These are phyloP conservation scores for Heritiera fomes DNA, from an alignment of 345 rosid genomes.

Conservation along the genomic window DNA sequence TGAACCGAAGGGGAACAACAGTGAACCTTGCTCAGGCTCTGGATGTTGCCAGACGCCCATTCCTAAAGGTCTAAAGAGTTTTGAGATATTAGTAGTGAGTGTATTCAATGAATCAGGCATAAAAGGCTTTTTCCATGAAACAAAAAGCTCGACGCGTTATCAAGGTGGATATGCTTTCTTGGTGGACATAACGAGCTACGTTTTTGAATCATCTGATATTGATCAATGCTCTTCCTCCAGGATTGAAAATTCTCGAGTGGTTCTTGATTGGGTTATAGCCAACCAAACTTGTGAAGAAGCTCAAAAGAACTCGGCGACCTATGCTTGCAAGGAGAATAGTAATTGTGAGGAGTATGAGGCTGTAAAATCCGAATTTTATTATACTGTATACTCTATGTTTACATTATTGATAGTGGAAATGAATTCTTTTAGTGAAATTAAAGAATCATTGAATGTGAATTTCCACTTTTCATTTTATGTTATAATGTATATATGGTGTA, in stretches of 20 bases:
- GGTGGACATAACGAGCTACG: neutral
- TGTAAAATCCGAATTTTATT: too few species aligned
- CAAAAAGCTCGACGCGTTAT: neutral
- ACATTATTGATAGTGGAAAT: too few species aligned
- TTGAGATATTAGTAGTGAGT: neutral
- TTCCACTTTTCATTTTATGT: too few species aligned
- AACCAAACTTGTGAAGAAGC: neutral
- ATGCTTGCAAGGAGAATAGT: too few species aligned
- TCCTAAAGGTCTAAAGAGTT: neutral
- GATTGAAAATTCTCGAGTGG: neutral
- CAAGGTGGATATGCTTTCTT: neutral
- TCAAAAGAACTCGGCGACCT: too few species aligned
- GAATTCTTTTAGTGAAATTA: too few species aligned
- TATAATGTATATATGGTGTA: too few species aligned
- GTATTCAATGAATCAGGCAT: neutral
- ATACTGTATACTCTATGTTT: too few species aligned
- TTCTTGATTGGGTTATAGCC: neutral
- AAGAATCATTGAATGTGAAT: too few species aligned
- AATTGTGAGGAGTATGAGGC: too few species aligned
- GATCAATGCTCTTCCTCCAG: neutral
- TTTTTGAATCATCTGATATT: neutral
- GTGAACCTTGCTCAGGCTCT: neutral
- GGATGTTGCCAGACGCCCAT: neutral
- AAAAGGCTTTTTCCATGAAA: neutral
- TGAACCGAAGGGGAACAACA: neutral